Evolutionary conservation across 1,284 basidiomycete genomes (phyloP).

Genomic region (Xerocomus minutiporus): DNA sequence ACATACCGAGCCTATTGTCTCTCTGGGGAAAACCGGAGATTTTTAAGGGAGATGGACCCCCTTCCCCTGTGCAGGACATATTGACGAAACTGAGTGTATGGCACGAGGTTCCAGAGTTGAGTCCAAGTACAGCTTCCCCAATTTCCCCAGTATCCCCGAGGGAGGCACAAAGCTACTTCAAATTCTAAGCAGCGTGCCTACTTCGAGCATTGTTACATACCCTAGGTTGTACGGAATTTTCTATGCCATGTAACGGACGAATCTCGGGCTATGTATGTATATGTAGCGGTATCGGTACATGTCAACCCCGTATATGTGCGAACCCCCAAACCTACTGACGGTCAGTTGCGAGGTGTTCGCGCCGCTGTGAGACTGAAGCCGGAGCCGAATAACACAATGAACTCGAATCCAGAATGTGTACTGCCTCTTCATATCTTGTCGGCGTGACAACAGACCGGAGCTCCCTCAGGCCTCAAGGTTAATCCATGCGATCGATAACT

Average conservation of each 20-base stretch:
- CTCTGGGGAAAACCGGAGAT: constrained; percentile 11
- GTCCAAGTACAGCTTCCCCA: background rate
- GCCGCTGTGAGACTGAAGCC: background rate
- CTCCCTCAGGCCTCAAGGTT: no score
- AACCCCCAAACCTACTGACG: background rate
- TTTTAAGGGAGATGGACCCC: background rate
- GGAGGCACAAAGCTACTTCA: background rate
- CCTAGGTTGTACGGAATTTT: background rate
- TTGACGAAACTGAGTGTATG: constrained; percentile 23
- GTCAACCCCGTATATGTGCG: background rate
- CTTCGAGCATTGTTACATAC: background rate
- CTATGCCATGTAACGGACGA: background rate
- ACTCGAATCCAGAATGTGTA: background rate
- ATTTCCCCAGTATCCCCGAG: background rate
- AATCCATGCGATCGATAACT: background rate
- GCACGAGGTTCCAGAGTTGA: constrained; percentile 1
- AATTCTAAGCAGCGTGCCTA: background rate
- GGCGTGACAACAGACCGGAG: background rate
- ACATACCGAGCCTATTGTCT: constrained; percentile 10
- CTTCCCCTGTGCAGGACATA: constrained; percentile 8
- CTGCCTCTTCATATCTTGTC: background rate
- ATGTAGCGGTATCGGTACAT: background rate
- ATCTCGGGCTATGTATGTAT: background rate
- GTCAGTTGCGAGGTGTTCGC: background rate
- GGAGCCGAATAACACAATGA: background rate